Conservation (phyloP, 495 filamentous ascomycete genomes). For the Trichocladium uniseriatum region DNA sequence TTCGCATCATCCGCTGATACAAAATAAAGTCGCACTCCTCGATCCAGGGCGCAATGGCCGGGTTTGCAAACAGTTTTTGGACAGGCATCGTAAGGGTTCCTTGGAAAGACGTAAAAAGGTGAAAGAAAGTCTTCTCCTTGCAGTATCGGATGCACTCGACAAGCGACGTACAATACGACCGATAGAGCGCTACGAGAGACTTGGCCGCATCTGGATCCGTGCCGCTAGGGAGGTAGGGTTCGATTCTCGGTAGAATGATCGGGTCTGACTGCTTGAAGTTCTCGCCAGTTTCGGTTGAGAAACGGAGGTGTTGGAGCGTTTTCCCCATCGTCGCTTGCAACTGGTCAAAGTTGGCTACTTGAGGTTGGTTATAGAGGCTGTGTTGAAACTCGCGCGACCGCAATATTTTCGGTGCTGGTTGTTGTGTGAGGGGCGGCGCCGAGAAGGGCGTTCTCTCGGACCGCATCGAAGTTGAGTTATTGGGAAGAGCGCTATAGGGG, state of each 20-base stretch:
- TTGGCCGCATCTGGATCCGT: slow-evolving; percentile 78
- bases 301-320: slow-evolving; percentile 57
- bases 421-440: slow-evolving; percentile 42
- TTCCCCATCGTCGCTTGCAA: slow-evolving; percentile 41
- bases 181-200: slow-evolving; percentile 75
- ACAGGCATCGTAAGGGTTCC: slow-evolving; percentile 93
- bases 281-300: slow-evolving; percentile 46
- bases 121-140: slow-evolving; percentile 89
- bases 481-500: slow-evolving; percentile 20
- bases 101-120: slow-evolving; percentile 90
- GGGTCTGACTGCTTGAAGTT: slow-evolving; percentile 51
- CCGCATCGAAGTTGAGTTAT: slow-evolving; percentile 20
- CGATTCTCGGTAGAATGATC: slow-evolving; percentile 68
- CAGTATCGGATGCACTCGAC: slow-evolving; percentile 91
- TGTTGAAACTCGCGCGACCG: slow-evolving; percentile 27
- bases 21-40: slow-evolving; percentile 89
- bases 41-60: slow-evolving; percentile 81
- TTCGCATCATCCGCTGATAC: slow-evolving; percentile 91
- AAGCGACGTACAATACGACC: slow-evolving; percentile 87
- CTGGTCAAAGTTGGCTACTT: slow-evolving; percentile 35
- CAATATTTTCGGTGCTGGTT: slow-evolving; percentile 14
- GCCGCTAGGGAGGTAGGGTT: slow-evolving; percentile 58
- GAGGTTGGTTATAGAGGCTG: slow-evolving; percentile 45
- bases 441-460: slow-evolving; percentile 60
- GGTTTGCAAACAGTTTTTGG: slow-evolving; percentile 84